Evolutionary conservation across 768 basidiomycete genomes (phyloP), one percentile per base, ranked within the genome.

Genomic region (Podaxis pistillaris): DNA sequence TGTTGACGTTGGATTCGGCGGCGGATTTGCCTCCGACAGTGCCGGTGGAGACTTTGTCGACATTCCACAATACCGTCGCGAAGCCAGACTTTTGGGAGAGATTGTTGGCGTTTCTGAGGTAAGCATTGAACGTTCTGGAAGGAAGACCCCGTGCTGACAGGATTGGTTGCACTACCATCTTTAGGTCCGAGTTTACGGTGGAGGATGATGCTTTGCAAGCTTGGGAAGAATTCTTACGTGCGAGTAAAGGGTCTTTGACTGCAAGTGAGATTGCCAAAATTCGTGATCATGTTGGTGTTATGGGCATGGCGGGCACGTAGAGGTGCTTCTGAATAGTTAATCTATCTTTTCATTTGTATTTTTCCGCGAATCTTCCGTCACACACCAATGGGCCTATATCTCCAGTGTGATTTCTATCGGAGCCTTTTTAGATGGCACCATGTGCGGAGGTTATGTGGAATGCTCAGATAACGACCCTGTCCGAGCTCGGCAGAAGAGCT

Each of bases 221-320:
- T 0, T 98, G 93, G 75, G 96, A 98, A 75, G 86, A 89, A 60
- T 96, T 94, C 76, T 82, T 98, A 66, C 78, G 86, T 19, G 90
- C 89, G 0, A 88, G 86, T 72, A 96, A 96, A 71, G 88, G 86
- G 6, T 83, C 82, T 28, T 80, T 99, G 68, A 91, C 86, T 17
- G 87, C 93, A 0, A 87, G 81, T 64, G 93, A 98, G 71, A 93
- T 97, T 61, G 96, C 96, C 13, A 91, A 85, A 79, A 94, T 98
- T 68, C 83, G 96, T 53, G 96, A 98, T 72, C 79, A 81, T 22
- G 90, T 94, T 17, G 94, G 94, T 4, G 83, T 96, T 26, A 81
- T 86, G 46, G 95, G 94, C 30, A 95, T 96, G 94, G 91, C 87
- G 22, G 94, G 94, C 12, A 87, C 83, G 58, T 93, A 62, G 26